Percentiles rank a stretch among this genome's conserved stretches.
Evolutionary conservation across 176 grass and related monocot genomes (phyloP).

Genomic region (Guadua angustifolia): DNA sequence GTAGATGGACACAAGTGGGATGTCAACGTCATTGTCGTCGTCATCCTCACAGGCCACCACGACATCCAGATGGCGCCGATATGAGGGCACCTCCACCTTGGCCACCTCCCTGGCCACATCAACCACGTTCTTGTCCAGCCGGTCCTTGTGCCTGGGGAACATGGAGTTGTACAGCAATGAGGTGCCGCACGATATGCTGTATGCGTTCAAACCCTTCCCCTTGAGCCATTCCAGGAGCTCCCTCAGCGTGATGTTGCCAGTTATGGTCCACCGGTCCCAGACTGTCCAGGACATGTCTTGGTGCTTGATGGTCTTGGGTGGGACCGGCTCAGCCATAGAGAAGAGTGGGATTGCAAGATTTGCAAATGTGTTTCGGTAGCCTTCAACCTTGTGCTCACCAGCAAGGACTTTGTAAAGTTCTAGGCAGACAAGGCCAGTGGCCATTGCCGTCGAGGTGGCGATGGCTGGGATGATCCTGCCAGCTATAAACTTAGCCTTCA

Average conservation of each 20-base stretch:
- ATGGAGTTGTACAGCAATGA: too few relatives aligned
- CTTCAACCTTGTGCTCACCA: constrained; percentile 10
- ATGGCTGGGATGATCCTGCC: constrained; percentile 94
- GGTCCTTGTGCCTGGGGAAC: too few relatives aligned
- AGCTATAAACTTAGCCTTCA: constrained; percentile 94
- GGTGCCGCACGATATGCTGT: too few relatives aligned
- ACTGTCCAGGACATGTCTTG: constrained; percentile 77
- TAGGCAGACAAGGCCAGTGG: constrained; percentile 82
- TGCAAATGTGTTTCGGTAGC: too few relatives aligned
- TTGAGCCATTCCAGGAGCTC: constrained; percentile 40
- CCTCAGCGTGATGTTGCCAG: constrained; percentile 67
- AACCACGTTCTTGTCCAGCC: too few relatives aligned
- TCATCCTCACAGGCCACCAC: constrained; percentile 88
- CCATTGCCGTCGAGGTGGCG: constrained; percentile 78
- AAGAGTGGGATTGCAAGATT: too few relatives aligned
- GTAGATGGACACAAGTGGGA: constrained; percentile 79
- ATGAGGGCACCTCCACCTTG: constrained; percentile 49
- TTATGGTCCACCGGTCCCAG: constrained; percentile 85
- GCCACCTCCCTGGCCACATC: too few relatives aligned
- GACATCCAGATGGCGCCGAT: constrained; percentile 69
- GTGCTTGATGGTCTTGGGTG: constrained; percentile 63
- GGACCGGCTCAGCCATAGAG: too few relatives aligned
- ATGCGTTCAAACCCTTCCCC: too few relatives aligned
- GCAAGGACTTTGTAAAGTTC: constrained; percentile 85
- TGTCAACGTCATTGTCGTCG: constrained; percentile 83